Base-by-base conservation (phyloP, 768 basidiomycete species). In the Mycena leptocephala region DNA sequence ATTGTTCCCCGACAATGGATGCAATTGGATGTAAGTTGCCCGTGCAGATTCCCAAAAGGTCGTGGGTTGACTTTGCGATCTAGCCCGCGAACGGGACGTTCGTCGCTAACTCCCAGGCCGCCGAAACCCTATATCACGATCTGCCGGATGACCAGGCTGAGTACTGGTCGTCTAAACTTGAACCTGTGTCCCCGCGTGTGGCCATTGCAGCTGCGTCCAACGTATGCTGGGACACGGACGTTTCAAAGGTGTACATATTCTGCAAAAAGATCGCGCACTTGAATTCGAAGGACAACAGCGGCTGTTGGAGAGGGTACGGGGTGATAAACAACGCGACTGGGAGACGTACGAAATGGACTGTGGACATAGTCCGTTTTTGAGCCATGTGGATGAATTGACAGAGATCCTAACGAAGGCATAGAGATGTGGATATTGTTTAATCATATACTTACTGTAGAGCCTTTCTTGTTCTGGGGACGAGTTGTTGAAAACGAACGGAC, bases 341-440 rank as follows among this genome's bases (percentile, higher is more conserved):
- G 28, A 35, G 28, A 73, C 63, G 14, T 41, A 65, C n/a, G 51
- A 66, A 28, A 65, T 73, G 63, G 72, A 73, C 41, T 73, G 72
- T 46, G 72, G 72, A 43, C 72, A 73, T 46, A 30, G 72, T 58
- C 72, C 72, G 14, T 39, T 73, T 22, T 11, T 73, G 62, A 73
- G 72, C 55, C 72, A 73, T 37, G 33, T 65, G 2, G 35, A 66
- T 18, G 46, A 66, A 22, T 43, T 73, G 39, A 24, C 37, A 24
- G 72, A 58, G 3, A 73, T 73, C 8, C 24, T 73, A 24, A 16
- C 26, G 56, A 28, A n/a, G n/a, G n/a, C n/a, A n/a, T n/a, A n/a
- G n/a, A n/a, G n/a, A n/a, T n/a, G n/a, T n/a, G n/a, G n/a, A n/a
- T n/a, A n/a, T n/a, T n/a, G n/a, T n/a, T n/a, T n/a, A n/a, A n/a